Conservation (phyloP, 805 yeast genomes). For the Dipodascus albidus region DNA sequence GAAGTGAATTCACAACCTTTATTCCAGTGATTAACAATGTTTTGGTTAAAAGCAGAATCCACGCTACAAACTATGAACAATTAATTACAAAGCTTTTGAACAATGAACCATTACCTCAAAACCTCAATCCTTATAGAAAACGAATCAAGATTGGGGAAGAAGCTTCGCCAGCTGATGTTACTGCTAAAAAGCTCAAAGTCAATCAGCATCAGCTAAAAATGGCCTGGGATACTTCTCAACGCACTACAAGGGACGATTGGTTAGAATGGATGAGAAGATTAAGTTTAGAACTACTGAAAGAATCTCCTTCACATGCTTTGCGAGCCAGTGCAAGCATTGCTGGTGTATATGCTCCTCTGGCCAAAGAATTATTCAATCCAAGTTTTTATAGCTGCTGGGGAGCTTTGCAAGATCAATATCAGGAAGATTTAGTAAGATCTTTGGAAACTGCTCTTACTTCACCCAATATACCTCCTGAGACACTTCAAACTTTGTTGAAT, state of each 20-base stretch:
- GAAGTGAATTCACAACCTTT: constrained; percentile 73
- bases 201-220: constrained; percentile 53
- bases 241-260: constrained; percentile 93
- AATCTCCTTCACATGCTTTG: constrained; percentile 88
- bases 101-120: constrained; percentile 79
- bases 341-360: constrained; percentile 74
- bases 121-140: constrained; percentile 37
- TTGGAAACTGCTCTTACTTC: constrained; percentile 81
- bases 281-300: constrained; percentile 75
- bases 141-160: constrained; percentile 44
- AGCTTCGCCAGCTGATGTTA: constrained; percentile 50
- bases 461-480: constrained; percentile 90
- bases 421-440: constrained; percentile 78
- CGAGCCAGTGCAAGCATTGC: constrained; percentile 90
- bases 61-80: constrained; percentile 67
- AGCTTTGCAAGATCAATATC: constrained; percentile 77
- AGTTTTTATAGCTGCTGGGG: constrained; percentile 95
- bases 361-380: constrained; percentile 84
- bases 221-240: constrained; percentile 87
- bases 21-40: constrained; percentile 65
- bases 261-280: constrained; percentile 91
- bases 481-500: constrained; percentile 78
- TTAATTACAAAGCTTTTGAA: constrained; percentile 65
- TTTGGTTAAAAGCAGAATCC: constrained; percentile 49
- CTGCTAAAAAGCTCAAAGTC: constrained; percentile 63